These are phyloP conservation scores for Coriaria nepalensis DNA, from an alignment of 306 rosid species.

Conservation along the genomic window DNA sequence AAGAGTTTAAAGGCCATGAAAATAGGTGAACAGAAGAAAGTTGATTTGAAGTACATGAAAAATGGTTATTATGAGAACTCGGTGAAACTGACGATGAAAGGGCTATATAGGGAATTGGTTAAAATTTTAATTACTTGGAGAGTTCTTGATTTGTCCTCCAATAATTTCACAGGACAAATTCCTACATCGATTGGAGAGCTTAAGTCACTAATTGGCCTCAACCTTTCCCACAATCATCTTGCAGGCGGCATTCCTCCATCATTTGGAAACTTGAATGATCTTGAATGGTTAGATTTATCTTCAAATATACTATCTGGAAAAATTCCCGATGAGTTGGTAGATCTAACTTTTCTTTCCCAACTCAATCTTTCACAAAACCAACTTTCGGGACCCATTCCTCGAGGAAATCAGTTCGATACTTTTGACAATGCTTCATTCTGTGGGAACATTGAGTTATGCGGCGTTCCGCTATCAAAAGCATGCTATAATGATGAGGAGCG, in stretches of 20 bases:
- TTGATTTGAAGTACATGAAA: neutral
- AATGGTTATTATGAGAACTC: neutral
- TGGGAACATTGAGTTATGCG: conserved; percentile 1
- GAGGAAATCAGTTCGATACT: neutral
- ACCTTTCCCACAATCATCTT: neutral
- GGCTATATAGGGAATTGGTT: neutral
- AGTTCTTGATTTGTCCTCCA: conserved; percentile 7
- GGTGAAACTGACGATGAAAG: neutral
- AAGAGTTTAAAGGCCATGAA: conserved; percentile 1
- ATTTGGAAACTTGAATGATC: neutral
- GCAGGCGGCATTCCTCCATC: neutral
- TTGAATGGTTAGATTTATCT: conserved; percentile 3
- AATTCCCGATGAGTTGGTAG: neutral
- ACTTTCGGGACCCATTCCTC: neutral
- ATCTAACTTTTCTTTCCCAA: neutral
- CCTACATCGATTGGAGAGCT: neutral
- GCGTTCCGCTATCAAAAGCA: neutral
- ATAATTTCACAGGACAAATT: neutral
- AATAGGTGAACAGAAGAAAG: neutral
- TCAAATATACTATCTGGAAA: neutral
- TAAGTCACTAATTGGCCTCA: neutral
- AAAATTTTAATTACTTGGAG: conserved; percentile 1
- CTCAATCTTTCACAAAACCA: neutral
- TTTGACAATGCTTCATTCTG: no score
- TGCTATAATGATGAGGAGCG: neutral